Evolutionary conservation across 345 rosid species (phyloP), one percentile per base, ranked within the genome.

Genomic region (Combretum micranthum): DNA sequence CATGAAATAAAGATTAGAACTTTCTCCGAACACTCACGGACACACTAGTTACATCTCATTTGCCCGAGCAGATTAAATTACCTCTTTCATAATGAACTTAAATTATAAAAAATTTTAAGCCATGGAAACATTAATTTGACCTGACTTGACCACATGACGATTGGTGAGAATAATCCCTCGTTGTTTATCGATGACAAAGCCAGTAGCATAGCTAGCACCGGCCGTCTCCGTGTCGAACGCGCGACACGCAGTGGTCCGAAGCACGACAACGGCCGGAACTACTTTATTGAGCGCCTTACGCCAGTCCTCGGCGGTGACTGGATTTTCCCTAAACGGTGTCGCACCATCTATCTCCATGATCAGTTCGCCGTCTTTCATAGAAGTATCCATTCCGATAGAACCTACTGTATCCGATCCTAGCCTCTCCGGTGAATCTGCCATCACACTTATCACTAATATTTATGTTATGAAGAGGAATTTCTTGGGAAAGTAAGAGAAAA

Each of bases 81-180:
- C 10, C 9, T 32, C 39, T 32, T 32, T 32, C 9, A 7, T 32
- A 32, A 32, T 5, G 1, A 32, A 32, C 5, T 32, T 7, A 7
- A 32, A 32, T 25, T 25, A 25, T 25, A 5, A 25, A 2, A 5
- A 25, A 2, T 25, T 2, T 25, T 7, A 32, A 32, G 39, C 39
- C 39, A 32, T 2, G 39, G 9, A 32, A 32, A 5, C 9, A 32
- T 32, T 32, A 32, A 7, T 9, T 32, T 25, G 39, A 91, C 96
- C 95, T 17, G 96, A 84, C 74, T 86, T 80, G 67, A 86, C 98
- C 22, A 92, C 98, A 56, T 92, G 98, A 48, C 98, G 97, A 69
- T 92, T 92, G 62, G 98, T 88, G 73, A 88, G 95, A 52, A 92
- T 86, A 73, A 92, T 81, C 61, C 99, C 94, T 49, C 93, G 90